Conservation (phyloP, 2,329 filamentous ascomycete species). For the Teratosphaeriaceae sp. region DNA sequence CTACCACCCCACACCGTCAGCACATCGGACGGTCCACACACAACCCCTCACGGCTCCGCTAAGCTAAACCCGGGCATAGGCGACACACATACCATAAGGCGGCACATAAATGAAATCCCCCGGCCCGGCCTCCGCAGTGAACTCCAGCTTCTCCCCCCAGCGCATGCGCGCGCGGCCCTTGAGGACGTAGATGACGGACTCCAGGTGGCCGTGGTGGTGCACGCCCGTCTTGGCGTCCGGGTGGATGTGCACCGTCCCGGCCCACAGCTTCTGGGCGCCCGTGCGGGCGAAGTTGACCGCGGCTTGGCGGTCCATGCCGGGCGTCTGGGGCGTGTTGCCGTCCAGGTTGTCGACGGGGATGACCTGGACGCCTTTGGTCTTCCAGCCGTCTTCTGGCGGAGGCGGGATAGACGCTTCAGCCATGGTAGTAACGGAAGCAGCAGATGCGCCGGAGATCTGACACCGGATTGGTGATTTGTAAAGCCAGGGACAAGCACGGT, state of each 20-base stretch:
- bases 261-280: constrained; percentile 41
- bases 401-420: constrained; percentile 7
- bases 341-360: constrained; percentile 37
- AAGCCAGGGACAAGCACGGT: too few relatives aligned
- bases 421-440: too few relatives aligned
- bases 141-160: constrained; percentile 40
- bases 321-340: constrained; percentile 36
- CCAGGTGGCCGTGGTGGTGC: constrained; percentile 41
- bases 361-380: constrained; percentile 36
- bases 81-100: constrained; percentile 29
- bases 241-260: constrained; percentile 40
- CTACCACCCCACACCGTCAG: not conserved
- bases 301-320: constrained; percentile 36
- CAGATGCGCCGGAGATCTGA: too few relatives aligned
- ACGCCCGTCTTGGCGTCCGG: constrained; percentile 41
- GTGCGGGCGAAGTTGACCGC: constrained; percentile 40
- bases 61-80: too few relatives aligned
- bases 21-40: too few relatives aligned
- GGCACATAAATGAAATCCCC: constrained; percentile 44
- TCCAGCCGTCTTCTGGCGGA: constrained; percentile 31
- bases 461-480: too few relatives aligned
- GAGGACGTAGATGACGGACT: constrained; percentile 41
- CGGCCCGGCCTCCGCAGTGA: constrained; percentile 39
- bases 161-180: constrained; percentile 41
- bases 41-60: too few relatives aligned